Percentiles rank a stretch among this genome's conserved stretches.
These are phyloP conservation scores for Aethionema arabicum DNA, from an alignment of 345 rosid genomes.

Conservation along the genomic window DNA sequence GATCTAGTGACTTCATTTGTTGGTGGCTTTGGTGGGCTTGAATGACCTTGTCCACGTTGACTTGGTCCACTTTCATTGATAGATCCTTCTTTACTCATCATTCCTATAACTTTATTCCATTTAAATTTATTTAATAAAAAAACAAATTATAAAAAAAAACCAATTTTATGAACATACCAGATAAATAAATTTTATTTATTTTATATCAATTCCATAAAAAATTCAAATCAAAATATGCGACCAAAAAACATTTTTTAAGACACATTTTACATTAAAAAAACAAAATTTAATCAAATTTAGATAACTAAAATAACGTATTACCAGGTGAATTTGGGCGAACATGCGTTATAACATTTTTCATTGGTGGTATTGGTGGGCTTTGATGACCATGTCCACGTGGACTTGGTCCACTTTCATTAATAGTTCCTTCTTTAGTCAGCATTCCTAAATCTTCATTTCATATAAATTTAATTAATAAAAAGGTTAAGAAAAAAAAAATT, in stretches of 20 bases:
- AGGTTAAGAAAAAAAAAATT: too few relatives aligned
- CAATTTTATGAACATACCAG: too few relatives aligned
- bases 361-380: too few relatives aligned
- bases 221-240: too few relatives aligned
- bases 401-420: background rate
- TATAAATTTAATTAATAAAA: background rate
- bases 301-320: background rate
- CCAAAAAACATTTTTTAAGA: too few relatives aligned
- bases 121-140: background rate
- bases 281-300: background rate
- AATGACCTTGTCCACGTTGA: background rate
- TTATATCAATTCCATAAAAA: too few relatives aligned
- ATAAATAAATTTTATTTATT: too few relatives aligned
- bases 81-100: background rate
- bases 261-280: background rate
- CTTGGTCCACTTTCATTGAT: background rate
- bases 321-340: too few relatives aligned
- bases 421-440: background rate
- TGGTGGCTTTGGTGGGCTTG: too few relatives aligned
- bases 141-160: too few relatives aligned
- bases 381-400: background rate
- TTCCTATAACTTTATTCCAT: background rate
- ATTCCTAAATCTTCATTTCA: background rate
- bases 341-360: too few relatives aligned
- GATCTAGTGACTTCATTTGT: too few relatives aligned